These are phyloP conservation scores for Sanghuangporus sanghuang DNA, from an alignment of 1,284 basidiomycete genomes.

Conservation along the genomic window DNA sequence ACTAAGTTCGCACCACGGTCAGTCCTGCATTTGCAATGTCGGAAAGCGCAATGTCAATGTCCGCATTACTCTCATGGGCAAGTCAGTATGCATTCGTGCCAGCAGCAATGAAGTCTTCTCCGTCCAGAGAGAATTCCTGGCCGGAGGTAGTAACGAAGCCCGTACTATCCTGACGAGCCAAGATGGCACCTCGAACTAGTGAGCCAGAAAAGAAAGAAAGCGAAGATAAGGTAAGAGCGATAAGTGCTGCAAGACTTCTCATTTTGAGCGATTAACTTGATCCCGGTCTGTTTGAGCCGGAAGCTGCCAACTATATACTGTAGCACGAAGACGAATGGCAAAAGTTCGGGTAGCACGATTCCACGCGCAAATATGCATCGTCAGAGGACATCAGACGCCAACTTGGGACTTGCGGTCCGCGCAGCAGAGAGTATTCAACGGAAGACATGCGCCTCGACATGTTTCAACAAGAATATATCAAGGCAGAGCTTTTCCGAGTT, in stretches of 20 bases:
- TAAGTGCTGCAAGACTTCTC: not conserved
- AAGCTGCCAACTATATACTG: too few species aligned
- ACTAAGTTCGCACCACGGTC: constrained; percentile 58
- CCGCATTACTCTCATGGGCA: constrained; percentile 32
- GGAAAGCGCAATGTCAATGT: constrained; percentile 43
- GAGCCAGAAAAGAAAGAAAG: not conserved
- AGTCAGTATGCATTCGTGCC: constrained; percentile 52
- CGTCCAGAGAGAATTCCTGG: constrained; percentile 46
- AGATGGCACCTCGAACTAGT: not conserved
- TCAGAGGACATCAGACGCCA: too few species aligned
- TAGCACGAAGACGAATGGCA: too few species aligned
- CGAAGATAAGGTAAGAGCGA: not conserved
- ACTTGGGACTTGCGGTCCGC: too few species aligned
- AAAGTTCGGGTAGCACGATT: too few species aligned
- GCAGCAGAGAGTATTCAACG: too few species aligned
- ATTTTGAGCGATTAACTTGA: not conserved
- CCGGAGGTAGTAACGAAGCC: constrained; percentile 50
- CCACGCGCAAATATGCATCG: too few species aligned
- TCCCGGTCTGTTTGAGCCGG: too few species aligned
- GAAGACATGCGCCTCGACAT: too few species aligned
- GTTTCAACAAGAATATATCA: too few species aligned
- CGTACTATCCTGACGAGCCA: constrained; percentile 15
- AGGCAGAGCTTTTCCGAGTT: too few species aligned
- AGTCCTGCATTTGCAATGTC: constrained; percentile 50
- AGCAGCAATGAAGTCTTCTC: constrained; percentile 42